These are phyloP conservation scores for Exophiala dermatitidis DNA, from an alignment of 2,329 filamentous ascomycete species.

Conservation along the genomic window DNA sequence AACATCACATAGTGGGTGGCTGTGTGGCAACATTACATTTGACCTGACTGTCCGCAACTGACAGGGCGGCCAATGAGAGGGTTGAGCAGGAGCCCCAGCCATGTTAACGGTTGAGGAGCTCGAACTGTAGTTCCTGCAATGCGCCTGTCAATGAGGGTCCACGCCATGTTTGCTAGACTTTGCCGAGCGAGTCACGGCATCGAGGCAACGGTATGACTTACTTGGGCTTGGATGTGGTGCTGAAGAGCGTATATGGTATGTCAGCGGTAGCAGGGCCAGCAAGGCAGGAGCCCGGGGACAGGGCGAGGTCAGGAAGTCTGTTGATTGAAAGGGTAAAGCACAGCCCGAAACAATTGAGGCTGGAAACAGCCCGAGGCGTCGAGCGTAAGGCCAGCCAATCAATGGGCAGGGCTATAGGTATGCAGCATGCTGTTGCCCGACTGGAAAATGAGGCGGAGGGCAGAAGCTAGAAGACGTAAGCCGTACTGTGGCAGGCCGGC, in stretches of 20 bases:
- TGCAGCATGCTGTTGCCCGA: neutral
- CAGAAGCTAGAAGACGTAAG: neutral
- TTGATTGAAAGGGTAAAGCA: neutral
- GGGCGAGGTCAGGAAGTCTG: neutral
- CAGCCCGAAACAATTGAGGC: neutral
- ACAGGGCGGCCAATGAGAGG: neutral
- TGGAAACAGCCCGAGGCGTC: neutral
- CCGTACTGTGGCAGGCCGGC: neutral
- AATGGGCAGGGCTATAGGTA: neutral
- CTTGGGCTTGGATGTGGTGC: too few species aligned
- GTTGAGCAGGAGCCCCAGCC: constrained; percentile 5
- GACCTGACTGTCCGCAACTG: constrained; percentile 3
- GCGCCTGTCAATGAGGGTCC: neutral
- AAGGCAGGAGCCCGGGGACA: neutral
- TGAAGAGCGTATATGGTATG: neutral
- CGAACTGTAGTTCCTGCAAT: neutral
- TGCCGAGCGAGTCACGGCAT: too few species aligned
- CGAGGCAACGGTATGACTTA: too few species aligned
- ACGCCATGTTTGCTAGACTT: too few species aligned
- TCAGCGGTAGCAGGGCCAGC: neutral
- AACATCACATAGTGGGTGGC: constrained; percentile 4
- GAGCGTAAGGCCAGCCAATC: neutral
- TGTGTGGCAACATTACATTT: constrained; percentile 17
- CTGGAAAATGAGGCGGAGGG: neutral
- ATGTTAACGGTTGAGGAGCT: constrained; percentile 1